phyloP scores from a whole-genome alignment of 192 early-diverging fungal species.

The Glomus cerebriforme region DNA sequence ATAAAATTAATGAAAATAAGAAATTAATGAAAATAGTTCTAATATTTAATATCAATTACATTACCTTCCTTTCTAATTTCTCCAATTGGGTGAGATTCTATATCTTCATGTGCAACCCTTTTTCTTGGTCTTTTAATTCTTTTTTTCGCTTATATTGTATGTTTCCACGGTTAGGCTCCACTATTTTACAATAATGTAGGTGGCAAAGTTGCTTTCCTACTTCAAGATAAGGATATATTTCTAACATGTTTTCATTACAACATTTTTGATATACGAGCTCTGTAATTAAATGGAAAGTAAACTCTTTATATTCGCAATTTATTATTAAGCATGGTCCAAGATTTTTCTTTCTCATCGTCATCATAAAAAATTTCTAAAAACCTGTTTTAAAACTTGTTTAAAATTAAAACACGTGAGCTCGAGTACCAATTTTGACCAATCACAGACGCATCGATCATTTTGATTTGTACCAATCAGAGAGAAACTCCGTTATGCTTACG shows the following conservation, averaged over 20 bases:
- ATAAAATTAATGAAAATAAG: not conserved
- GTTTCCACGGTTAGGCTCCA: not conserved
- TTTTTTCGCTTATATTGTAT: not conserved
- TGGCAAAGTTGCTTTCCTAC: conserved; percentile 6
- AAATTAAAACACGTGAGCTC: too few relatives aligned
- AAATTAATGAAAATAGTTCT: not conserved
- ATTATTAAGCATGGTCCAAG: not conserved
- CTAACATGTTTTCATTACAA: not conserved
- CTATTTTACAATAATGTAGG: not conserved
- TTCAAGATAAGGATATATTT: conserved; percentile 6
- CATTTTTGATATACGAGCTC: not conserved
- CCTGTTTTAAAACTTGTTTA: too few relatives aligned
- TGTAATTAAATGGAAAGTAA: not conserved
- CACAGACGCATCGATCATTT: too few relatives aligned
- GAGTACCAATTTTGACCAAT: too few relatives aligned
- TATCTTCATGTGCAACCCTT: too few relatives aligned
- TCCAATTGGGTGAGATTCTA: too few relatives aligned
- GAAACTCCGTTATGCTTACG: not conserved
- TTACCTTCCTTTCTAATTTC: too few relatives aligned
- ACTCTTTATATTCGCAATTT: not conserved
- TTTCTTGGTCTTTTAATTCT: not conserved
- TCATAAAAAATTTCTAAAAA: too few relatives aligned
- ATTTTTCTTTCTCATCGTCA: not conserved
- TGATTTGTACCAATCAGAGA: too few relatives aligned
- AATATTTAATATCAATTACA: not conserved